Conservation (phyloP, 345 rosid species). For the Populus davidiana region DNA sequence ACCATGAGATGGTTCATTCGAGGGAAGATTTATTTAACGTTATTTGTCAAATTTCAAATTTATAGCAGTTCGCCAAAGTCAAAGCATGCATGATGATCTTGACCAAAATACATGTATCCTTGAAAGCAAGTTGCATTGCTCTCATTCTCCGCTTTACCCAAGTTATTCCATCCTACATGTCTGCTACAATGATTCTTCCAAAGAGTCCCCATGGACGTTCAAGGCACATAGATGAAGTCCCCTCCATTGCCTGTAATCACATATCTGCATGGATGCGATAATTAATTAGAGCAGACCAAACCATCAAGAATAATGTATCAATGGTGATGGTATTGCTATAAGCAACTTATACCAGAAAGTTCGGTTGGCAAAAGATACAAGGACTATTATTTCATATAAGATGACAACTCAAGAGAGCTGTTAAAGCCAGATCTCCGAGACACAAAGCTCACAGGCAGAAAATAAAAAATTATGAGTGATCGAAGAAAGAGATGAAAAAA, state of each 20-base stretch:
- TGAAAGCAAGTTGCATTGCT: slow-evolving; percentile 86
- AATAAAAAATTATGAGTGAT: not conserved
- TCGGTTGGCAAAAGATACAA: not conserved
- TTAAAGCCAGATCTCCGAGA: not conserved
- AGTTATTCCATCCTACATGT: slow-evolving; percentile 79
- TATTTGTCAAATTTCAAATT: not conserved
- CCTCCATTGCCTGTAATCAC: slow-evolving; percentile 86
- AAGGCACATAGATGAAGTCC: slow-evolving; percentile 52
- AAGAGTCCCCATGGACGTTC: slow-evolving; percentile 99
- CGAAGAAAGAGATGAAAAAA: not conserved
- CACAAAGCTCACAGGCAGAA: not conserved
- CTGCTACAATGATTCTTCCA: slow-evolving; percentile 73
- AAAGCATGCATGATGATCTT: not conserved
- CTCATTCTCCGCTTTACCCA: slow-evolving; percentile 89
- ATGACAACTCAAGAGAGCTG: not conserved
- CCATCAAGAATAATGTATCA: not conserved
- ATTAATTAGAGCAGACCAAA: not conserved
- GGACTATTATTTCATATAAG: not conserved
- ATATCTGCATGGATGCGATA: slow-evolving; percentile 51
- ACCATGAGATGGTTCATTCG: not conserved
- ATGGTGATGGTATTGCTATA: not conserved
- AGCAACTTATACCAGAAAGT: not conserved
- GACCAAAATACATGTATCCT: slow-evolving; percentile 61
- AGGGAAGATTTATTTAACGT: not conserved
- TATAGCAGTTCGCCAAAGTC: not conserved